These are phyloP conservation scores for Lumnitzera littorea DNA, from an alignment of 345 rosid genomes.

Conservation along the genomic window DNA sequence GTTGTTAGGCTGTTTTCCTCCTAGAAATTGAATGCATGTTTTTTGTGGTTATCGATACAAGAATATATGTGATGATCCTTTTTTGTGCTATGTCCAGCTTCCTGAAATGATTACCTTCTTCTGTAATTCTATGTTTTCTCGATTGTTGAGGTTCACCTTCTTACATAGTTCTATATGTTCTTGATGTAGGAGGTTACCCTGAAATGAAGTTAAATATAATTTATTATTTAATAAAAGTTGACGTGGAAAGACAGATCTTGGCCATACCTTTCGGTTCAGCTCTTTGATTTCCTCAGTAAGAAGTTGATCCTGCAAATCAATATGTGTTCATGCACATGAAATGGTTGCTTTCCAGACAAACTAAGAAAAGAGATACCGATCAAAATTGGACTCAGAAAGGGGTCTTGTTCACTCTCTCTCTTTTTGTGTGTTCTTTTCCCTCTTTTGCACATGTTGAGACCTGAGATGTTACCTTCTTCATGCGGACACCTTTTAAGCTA, in stretches of 20 bases:
- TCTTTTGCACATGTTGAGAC: too few species aligned
- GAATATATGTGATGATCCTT: too few species aligned
- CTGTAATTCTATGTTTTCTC: constrained; percentile 7
- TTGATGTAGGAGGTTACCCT: constrained; percentile 1
- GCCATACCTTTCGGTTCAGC: constrained; percentile 7
- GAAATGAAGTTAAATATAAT: not conserved
- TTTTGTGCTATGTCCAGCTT: too few species aligned
- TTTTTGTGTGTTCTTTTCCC: too few species aligned
- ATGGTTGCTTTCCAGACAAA: too few species aligned
- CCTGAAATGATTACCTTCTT: not conserved
- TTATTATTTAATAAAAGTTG: not conserved
- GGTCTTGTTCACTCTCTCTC: too few species aligned
- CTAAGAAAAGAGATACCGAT: not conserved
- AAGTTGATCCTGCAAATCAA: constrained; percentile 8
- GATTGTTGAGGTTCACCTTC: constrained; percentile 4
- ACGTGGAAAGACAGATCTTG: not conserved
- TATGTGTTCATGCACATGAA: too few species aligned
- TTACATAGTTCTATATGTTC: constrained; percentile 7
- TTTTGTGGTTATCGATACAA: too few species aligned
- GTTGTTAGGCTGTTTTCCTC: too few species aligned
- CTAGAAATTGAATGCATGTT: too few species aligned
- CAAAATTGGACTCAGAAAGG: not conserved
- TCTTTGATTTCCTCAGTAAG: constrained; percentile 8
- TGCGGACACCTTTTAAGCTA: constrained; percentile 46
- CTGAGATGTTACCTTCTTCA: constrained; percentile 1